These are phyloP conservation scores for Alternaria sp. DNA, from an alignment of 2,329 filamentous ascomycete species.

Conservation along the genomic window DNA sequence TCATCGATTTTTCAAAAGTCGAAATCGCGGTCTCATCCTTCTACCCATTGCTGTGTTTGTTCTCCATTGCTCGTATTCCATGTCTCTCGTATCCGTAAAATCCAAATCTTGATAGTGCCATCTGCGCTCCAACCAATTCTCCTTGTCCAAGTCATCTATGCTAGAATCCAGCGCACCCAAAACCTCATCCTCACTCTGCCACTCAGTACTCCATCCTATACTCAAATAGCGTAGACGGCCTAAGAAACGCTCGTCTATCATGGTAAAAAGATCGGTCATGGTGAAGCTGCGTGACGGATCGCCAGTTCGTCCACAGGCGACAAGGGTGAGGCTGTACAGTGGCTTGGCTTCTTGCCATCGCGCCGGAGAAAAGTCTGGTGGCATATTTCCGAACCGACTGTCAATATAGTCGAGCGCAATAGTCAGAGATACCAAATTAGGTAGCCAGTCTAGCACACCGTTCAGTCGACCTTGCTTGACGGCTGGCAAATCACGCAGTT, in stretches of 20 bases:
- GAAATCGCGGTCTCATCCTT: conserved; percentile 35
- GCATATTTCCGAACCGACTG: conserved; percentile 49
- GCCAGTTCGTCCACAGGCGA: conserved; percentile 48
- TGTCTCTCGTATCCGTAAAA: conserved; percentile 2
- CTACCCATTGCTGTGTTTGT: conserved; percentile 26
- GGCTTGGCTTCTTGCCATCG: conserved; percentile 41
- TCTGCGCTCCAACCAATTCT: conserved; percentile 48
- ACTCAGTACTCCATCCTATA: conserved; percentile 52
- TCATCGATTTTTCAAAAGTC: conserved; percentile 34
- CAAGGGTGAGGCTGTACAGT: conserved; percentile 52
- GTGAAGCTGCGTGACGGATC: conserved; percentile 51
- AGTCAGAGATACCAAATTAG: conserved; percentile 51
- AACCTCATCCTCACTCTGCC: conserved; percentile 48
- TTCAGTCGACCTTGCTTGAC: conserved; percentile 53
- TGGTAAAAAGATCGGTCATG: conserved; percentile 53
- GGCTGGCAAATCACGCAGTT: conserved; percentile 53
- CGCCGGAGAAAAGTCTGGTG: conserved; percentile 16
- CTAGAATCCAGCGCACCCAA: conserved; percentile 53
- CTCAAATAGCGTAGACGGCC: conserved; percentile 51
- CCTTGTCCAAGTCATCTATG: conserved; percentile 48
- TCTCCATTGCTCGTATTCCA: conserved; percentile 39
- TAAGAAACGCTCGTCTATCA: conserved; percentile 54
- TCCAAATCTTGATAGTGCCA: conserved; percentile 45
- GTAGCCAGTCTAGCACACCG: conserved; percentile 52
- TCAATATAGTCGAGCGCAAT: conserved; percentile 59